Conservation (phyloP, 441 rosid species). For the Gossypium armourianum region DNA sequence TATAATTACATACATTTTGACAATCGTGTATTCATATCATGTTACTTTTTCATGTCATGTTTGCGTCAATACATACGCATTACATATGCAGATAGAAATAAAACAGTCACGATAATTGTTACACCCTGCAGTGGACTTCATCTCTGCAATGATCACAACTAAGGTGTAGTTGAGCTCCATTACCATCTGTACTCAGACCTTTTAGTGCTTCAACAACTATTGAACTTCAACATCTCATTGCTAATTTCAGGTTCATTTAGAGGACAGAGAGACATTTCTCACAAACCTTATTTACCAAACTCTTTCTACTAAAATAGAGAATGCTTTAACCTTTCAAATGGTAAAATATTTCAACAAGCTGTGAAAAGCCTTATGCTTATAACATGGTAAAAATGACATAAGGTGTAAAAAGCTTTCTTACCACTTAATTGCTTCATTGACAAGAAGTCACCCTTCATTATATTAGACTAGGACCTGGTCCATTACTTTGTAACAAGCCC, state of each 20-base stretch:
- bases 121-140: not conserved
- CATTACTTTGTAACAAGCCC: not conserved
- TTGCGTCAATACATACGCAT: not conserved
- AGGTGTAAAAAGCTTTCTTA: not conserved
- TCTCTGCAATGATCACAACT: not conserved
- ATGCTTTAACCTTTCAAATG: not conserved
- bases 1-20: not conserved
- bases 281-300: not conserved
- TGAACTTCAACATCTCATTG: not conserved
- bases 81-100: not conserved
- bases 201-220: constrained; percentile 1
- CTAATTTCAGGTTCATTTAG: not conserved
- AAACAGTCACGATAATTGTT: not conserved
- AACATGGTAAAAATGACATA: not conserved
- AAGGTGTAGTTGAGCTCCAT: not conserved
- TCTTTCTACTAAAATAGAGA: not conserved
- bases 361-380: not conserved
- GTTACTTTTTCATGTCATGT: not conserved
- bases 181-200: not conserved
- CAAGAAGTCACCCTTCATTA: not conserved
- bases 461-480: not conserved
- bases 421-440: not conserved
- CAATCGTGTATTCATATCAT: not conserved
- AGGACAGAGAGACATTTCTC: not conserved
- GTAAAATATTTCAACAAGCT: not conserved